These are phyloP conservation scores for Colletotrichum caudatum DNA, from an alignment of 2,329 filamentous ascomycete species.

Conservation along the genomic window DNA sequence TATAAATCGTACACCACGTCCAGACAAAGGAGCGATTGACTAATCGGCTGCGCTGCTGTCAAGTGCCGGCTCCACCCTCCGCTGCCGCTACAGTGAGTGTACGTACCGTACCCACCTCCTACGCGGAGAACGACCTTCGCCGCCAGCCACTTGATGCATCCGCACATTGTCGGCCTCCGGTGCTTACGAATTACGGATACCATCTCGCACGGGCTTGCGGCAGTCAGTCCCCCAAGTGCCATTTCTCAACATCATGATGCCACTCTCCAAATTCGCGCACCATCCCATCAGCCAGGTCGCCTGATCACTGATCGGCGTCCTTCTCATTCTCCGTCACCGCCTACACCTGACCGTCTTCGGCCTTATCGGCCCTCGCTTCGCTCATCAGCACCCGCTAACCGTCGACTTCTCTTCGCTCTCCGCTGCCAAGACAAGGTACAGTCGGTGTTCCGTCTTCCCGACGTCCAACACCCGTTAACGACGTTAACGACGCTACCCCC, in stretches of 20 bases:
- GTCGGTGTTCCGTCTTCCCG: too few species aligned
- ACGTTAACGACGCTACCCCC: too few species aligned
- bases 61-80: slow-evolving; percentile 29
- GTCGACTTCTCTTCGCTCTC: neutral
- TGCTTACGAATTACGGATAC: neutral
- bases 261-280: neutral
- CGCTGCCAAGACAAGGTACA: too few species aligned
- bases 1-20: neutral
- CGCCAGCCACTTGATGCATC: too few species aligned
- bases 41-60: slow-evolving; percentile 21
- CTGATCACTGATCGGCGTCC: neutral
- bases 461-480: neutral
- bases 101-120: neutral
- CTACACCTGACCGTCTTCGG: slow-evolving; percentile 2
- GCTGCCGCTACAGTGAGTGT: slow-evolving; percentile 1
- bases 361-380: neutral
- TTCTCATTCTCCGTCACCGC: slow-evolving; percentile 9
- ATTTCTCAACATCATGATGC: neutral
- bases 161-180: neutral
- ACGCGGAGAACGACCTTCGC: neutral
- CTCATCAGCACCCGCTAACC: neutral
- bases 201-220: neutral
- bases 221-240: neutral
- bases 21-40: slow-evolving; percentile 4
- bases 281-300: slow-evolving; percentile 7